Conservation (phyloP, 257 asterid genomes). For the Eustoma russellianum region DNA sequence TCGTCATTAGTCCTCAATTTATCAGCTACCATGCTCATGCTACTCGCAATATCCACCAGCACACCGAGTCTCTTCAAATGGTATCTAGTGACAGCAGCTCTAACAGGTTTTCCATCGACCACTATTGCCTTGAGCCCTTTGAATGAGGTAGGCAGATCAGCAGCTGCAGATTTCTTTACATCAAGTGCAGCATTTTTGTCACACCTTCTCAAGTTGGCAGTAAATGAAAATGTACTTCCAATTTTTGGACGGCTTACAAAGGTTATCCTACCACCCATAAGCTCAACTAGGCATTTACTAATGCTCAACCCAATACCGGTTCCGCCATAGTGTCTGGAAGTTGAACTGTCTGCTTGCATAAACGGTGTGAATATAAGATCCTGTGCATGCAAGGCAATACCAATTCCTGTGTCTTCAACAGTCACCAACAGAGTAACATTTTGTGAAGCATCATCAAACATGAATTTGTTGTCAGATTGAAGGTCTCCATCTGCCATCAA, state of each 20-base stretch:
- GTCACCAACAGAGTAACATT: conserved; percentile 47
- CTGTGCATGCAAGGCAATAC: conserved; percentile 69
- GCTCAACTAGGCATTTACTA: conserved; percentile 81
- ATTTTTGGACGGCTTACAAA: conserved; percentile 66
- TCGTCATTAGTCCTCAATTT: conserved; percentile 29
- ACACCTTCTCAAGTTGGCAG: conserved; percentile 40
- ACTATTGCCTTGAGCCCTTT: conserved; percentile 63
- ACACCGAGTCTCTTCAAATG: conserved; percentile 82
- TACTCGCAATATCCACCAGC: conserved; percentile 41
- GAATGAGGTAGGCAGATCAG: conserved; percentile 45
- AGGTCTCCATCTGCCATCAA: conserved; percentile 35
- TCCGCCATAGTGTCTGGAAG: conserved; percentile 86
- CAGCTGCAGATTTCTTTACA: conserved; percentile 36
- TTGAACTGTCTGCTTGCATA: conserved; percentile 98
- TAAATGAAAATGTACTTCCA: conserved; percentile 85
- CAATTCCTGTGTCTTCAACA: conserved; percentile 93
- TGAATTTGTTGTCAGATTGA: conserved; percentile 18
- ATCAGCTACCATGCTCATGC: conserved; percentile 40
- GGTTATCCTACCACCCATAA: conserved; percentile 84
- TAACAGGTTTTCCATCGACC: conserved; percentile 64
- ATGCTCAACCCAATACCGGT: conserved; percentile 94
- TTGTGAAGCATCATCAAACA: conserved; percentile 21
- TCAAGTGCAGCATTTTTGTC: conserved; percentile 30
- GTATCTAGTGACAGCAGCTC: conserved; percentile 76
- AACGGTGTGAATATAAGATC: conserved; percentile 76